Conservation (phyloP, 2,329 filamentous ascomycete species). For the Leptographium galeiforme region DNA sequence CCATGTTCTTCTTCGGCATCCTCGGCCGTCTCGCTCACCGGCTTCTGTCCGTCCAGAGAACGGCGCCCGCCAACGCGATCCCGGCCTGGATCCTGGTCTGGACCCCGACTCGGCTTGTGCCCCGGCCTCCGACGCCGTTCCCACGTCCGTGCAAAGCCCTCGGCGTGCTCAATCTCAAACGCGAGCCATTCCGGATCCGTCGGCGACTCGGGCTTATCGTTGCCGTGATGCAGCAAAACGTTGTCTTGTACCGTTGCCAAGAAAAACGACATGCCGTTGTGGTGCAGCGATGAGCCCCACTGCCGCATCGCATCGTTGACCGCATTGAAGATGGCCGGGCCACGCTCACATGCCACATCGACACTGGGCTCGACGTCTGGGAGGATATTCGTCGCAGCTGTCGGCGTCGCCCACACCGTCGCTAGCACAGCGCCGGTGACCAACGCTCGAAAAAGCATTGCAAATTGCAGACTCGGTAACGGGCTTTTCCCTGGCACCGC, state of each 20-base stretch:
- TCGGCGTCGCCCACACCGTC: too few relatives aligned
- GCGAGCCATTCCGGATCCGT: conserved; percentile 53
- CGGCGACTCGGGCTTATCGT: conserved; percentile 29
- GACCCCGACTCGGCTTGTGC: too few relatives aligned
- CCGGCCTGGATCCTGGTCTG: neutral
- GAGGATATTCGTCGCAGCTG: too few relatives aligned
- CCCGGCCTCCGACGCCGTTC: neutral
- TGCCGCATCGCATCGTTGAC: conserved; percentile 33
- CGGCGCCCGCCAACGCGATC: too few relatives aligned
- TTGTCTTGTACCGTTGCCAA: conserved; percentile 51
- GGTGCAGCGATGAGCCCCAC: conserved; percentile 58
- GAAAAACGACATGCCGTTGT: conserved; percentile 65
- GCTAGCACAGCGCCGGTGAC: too few relatives aligned
- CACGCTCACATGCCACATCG: conserved; percentile 6
- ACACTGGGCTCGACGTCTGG: neutral
- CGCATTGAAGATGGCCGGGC: conserved; percentile 46
- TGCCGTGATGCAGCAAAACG: conserved; percentile 56
- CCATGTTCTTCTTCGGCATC: conserved; percentile 22
- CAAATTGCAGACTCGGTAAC: too few relatives aligned
- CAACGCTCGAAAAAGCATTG: too few relatives aligned
- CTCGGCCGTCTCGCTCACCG: neutral
- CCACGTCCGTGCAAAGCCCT: conserved; percentile 52
- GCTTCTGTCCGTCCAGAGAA: too few relatives aligned
- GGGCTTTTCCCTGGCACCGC: too few relatives aligned
- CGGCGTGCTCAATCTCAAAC: conserved; percentile 63